These are phyloP conservation scores for Collybia sordida DNA, from an alignment of 768 basidiomycete genomes.

Conservation along the genomic window DNA sequence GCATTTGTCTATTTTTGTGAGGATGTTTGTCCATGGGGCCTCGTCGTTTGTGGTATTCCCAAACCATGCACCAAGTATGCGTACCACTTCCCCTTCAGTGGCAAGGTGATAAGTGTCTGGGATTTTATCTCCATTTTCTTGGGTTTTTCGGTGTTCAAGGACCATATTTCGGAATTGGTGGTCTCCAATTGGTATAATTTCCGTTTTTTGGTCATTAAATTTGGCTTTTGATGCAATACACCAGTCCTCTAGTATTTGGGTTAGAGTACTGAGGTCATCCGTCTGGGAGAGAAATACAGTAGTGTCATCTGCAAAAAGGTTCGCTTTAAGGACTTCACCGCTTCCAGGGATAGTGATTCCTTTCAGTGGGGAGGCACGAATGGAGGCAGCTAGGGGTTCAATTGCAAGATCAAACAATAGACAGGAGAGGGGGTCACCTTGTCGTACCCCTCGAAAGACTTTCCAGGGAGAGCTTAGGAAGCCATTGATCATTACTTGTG, in stretches of 20 bases:
- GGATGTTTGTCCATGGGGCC: too few species aligned
- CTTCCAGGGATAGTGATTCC: too few species aligned
- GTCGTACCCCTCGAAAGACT: conserved; percentile 12
- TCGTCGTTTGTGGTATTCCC: conserved; percentile 24
- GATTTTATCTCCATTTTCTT: conserved; percentile 1
- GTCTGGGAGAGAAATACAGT: conserved; percentile 28
- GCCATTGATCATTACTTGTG: conserved; percentile 9
- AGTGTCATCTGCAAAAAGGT: conserved; percentile 43
- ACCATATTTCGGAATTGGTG: conserved; percentile 13
- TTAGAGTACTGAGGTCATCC: conserved; percentile 23
- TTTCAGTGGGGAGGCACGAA: too few species aligned
- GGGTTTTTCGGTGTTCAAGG: conserved; percentile 3
- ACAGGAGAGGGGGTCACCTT: conserved; percentile 39
- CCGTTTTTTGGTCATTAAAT: conserved; percentile 42
- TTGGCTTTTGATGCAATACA: conserved; percentile 37
- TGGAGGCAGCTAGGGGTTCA: too few species aligned
- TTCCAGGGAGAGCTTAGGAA: conserved; percentile 2
- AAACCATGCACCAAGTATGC: conserved; percentile 30
- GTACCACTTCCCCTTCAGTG: conserved; percentile 21
- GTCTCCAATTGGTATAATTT: conserved; percentile 32
- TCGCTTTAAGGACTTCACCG: conserved; percentile 24
- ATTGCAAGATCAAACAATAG: too few species aligned
- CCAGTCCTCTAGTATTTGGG: conserved; percentile 32
- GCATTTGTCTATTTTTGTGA: conserved; percentile 21
- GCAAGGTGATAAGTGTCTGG: conserved; percentile 22